These are phyloP conservation scores for Lagenidium sp. DNA, from an alignment of 352 stramenopile genomes.

Conservation along the genomic window DNA sequence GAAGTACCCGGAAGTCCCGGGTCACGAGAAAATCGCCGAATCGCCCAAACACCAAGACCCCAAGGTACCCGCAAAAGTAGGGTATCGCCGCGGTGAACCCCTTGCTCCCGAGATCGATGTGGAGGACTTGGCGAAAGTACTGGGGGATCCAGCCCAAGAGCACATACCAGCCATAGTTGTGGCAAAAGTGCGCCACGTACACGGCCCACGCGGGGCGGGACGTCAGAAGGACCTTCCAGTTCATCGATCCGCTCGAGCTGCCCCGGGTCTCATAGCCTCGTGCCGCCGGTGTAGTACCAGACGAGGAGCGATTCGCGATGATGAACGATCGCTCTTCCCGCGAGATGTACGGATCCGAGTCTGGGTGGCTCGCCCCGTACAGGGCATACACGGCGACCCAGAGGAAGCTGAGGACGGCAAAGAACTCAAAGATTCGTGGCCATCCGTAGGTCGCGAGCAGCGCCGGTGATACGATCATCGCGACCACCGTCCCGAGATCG, in stretches of 20 bases:
- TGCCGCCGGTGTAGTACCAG: neutral
- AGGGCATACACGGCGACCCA: constrained; percentile 59
- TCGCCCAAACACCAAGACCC: constrained; percentile 60
- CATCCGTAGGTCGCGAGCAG: constrained; percentile 56
- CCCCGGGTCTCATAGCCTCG: too few relatives aligned
- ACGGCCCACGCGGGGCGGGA: constrained; percentile 71
- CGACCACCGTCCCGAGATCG: constrained; percentile 74
- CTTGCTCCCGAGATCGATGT: constrained; percentile 66
- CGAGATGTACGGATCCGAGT: constrained; percentile 54
- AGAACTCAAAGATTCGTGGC: constrained; percentile 71
- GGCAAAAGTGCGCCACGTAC: constrained; percentile 80
- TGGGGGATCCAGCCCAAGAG: constrained; percentile 82
- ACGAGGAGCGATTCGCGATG: constrained; percentile 41
- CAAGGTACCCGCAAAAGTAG: constrained; percentile 73
- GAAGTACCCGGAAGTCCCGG: constrained; percentile 53
- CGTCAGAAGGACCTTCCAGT: constrained; percentile 58
- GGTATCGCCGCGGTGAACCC: constrained; percentile 58
- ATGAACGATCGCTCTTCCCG: constrained; percentile 53
- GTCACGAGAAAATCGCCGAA: constrained; percentile 59
- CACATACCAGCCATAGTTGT: constrained; percentile 88
- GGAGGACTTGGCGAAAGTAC: constrained; percentile 75
- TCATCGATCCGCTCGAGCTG: constrained; percentile 24
- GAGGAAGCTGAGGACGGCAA: constrained; percentile 63
- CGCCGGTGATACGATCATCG: constrained; percentile 62
- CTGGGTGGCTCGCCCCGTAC: constrained; percentile 53